Base-by-base conservation (phyloP, 2,329 filamentous ascomycete species). In the Fusarium sublunatum region DNA sequence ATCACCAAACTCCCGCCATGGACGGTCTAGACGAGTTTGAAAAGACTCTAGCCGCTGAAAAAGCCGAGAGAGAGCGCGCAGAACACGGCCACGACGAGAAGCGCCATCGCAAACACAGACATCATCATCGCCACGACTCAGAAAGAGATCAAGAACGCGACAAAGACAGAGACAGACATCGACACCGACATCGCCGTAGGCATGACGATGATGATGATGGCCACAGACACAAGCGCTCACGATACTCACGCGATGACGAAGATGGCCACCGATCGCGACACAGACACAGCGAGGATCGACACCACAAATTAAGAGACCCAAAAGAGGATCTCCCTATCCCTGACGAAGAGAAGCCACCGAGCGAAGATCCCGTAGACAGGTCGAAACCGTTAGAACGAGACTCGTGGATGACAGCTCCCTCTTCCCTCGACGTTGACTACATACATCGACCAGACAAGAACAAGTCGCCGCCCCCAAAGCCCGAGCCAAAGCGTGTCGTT, bases 391-490 rank as follows among this genome's bases (percentile, higher is more conserved):
- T 88, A 29, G 84, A 88, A 66, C 87, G 96, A 63, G 95, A 98
- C 75, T 86, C 90, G 0, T 99, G 96, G 93, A 99, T 99, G 95
- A 89, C 93, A 58, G 90, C 90, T 0, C 93, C 94, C 0, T 91
- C 91, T 0, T 87, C 89, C 0, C 78, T 96, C 32, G 89, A 93
- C 49, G 82, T 98, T 54, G 93, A 98, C 72, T 97, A 96, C 74
- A 83, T 92, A 46, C 85, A 91, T 72, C 82, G 86, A 58, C 80
- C 79, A 5, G 77, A 77, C 2, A 83, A 84, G 60, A 87, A 86
- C 58, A 87, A 88, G 65, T 79, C 79, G 34, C 80, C 77, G 15
- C 79, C 77, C 34, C 80, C 78, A 53, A 84, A 78, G 65, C 79
- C 86, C 13, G 87, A 88, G 49, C 87, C 90, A 10, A 86, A 88